Conservation (phyloP, 148 eudicot genomes). For the Pouteria glomerata region DNA sequence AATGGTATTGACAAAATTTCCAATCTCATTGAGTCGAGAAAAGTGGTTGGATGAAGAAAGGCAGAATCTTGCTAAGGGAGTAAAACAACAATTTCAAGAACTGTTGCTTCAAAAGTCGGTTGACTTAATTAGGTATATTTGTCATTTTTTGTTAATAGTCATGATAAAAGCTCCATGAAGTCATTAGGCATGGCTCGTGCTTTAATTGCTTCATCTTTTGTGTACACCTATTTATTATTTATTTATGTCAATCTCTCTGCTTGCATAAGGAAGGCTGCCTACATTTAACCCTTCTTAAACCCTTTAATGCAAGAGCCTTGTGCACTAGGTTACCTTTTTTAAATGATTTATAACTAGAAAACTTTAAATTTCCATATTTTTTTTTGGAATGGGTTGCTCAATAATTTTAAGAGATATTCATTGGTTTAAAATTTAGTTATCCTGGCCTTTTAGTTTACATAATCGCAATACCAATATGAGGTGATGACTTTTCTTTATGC, state of each 20-base stretch:
- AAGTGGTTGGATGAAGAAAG: constrained; percentile 67
- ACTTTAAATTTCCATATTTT: background rate
- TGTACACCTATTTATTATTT: too few species aligned
- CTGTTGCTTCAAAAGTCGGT: constrained; percentile 44
- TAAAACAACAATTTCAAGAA: constrained; percentile 69
- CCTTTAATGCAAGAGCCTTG: too few species aligned
- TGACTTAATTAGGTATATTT: constrained; percentile 40
- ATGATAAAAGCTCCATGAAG: background rate
- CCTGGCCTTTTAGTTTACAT: constrained; percentile 1
- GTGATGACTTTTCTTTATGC: background rate
- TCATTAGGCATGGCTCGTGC: background rate
- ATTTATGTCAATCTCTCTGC: too few species aligned
- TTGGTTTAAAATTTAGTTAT: background rate
- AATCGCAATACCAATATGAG: background rate
- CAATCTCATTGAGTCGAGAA: constrained; percentile 41
- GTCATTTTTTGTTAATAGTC: background rate
- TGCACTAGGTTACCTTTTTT: background rate
- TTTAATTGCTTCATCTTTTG: background rate
- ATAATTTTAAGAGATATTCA: background rate
- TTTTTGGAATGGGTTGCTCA: background rate
- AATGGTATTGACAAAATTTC: constrained; percentile 45
- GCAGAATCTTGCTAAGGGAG: constrained; percentile 59
- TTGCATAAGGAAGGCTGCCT: too few species aligned
- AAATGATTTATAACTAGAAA: background rate
- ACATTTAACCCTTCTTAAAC: too few species aligned